Evolutionary conservation across 768 basidiomycete species (phyloP), one percentile per base, ranked within the genome.

Genomic region (Tremella fuciformis): DNA sequence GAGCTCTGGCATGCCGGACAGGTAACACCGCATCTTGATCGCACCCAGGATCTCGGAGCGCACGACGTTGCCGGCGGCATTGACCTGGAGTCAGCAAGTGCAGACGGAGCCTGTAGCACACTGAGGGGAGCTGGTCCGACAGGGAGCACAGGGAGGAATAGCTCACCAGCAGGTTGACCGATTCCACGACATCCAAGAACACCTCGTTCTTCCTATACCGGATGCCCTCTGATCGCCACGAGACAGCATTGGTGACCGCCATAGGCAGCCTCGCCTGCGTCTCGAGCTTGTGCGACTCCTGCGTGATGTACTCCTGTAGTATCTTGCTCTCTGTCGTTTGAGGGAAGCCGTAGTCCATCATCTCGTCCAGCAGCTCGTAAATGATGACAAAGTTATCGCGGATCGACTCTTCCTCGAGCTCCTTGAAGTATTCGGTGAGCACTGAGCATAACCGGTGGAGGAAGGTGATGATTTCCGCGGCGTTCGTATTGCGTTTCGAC

Each of bases 301-400:
- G 94, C 0, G 94, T 98, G 81, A 97, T 98, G 74, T 97, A 98
- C 87, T 98, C 94, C 79, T 98, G 94, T 52, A 98, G 79, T 67
- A 98, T 99, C 82, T 99, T 98, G 83, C 89, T 91, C 80, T 99
- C 96, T 15, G 96, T 98, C 41, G 94, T 99, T 78, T 98, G 96
- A 0, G 96, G 94, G 75, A 88, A 97, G 8, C 96, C 96, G 78
- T 96, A 99, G 80, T 99, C 96, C 92, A 98, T 97, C 91, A 98
- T 97, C 81, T 99, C 96, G 71, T 98, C 94, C 81, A 99, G 83
- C 54, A 98, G 84, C 76, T 98, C 94, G 77, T 96, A 99, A 51
- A 99, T 96, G 74, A 99, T 96, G 40, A 99, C 96, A 74, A 99
- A 99, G 74, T 99, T 99, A 78, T 99, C 96, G 8, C 96, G 83